These are phyloP conservation scores for Russula ochroleuca DNA, from an alignment of 768 basidiomycete species.

Conservation along the genomic window DNA sequence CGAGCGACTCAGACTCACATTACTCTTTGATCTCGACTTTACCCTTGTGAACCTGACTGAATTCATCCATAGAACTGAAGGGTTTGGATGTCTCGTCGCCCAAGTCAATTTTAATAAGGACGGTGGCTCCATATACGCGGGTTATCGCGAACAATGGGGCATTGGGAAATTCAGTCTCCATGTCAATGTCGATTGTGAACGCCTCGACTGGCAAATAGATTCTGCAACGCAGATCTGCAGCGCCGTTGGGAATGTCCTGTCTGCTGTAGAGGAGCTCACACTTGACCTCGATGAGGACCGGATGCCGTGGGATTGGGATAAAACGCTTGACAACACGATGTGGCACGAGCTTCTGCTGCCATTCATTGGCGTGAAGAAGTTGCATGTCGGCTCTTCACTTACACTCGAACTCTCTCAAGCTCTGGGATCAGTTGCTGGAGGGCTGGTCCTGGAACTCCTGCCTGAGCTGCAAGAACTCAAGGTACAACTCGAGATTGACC, in stretches of 20 bases:
- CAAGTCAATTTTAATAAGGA: not conserved
- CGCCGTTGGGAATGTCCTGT: not conserved
- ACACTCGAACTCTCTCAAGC: not conserved
- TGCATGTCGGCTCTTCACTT: not conserved
- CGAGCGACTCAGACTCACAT: not conserved
- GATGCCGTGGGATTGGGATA: not conserved
- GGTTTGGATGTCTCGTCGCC: not conserved
- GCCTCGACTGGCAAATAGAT: not conserved
- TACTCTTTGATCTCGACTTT: not conserved
- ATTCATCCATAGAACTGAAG: not conserved
- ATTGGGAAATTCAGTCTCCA: not conserved
- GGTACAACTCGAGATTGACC: not conserved
- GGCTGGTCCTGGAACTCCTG: not conserved
- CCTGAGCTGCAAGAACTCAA: not conserved
- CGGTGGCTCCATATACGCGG: not conserved
- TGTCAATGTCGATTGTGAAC: not conserved
- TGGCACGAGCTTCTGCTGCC: not conserved
- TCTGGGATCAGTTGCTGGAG: not conserved
- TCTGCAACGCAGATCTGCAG: not conserved
- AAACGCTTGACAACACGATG: not conserved
- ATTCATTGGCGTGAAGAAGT: not conserved
- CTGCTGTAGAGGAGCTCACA: not conserved
- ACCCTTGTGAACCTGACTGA: not conserved
- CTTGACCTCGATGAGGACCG: not conserved
- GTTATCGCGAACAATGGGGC: not conserved